Evolutionary conservation across 2,329 filamentous ascomycete species (phyloP), one percentile per base, ranked within the genome.

Genomic region (Podosphaera fusca): DNA sequence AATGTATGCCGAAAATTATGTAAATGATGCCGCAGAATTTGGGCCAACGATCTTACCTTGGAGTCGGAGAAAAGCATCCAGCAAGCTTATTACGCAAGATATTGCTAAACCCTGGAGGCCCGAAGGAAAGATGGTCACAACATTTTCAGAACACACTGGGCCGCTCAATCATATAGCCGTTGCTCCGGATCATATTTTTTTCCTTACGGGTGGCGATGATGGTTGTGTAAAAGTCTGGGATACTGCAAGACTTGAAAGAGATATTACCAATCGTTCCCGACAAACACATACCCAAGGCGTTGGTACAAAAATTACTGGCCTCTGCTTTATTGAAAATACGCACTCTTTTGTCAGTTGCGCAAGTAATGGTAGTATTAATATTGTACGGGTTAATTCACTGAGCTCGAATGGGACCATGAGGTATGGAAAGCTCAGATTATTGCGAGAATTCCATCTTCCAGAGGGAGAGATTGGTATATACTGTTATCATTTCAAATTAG

Each of bases 221-320:
- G 87, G 92, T 2, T 81, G 79, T 5, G 86, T 95, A 58, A 94
- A 87, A 66, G 77, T 98, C 4, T 98, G 92, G 92, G 92, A 98
- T 70, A 84, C 87, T 33, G 82, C 81, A 33, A 79, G 92, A 31
- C 75, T 98, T 5, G 92, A 98, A 70, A 84, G 88, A 50, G 96
- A 95, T 66, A 80, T 96, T 55, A 84, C 86, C 0, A 85, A 94
- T 64, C 80, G 88, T 49, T 88, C 92, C 34, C 78, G 90, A 30
- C 86, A 94, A 66, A 94, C 86, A 0, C 84, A 95, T 70, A 82
- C 76, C 58, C 86, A 95, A 63, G 77, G 76, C 0, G 70, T 78
- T 0, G 84, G 82, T 1, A 77, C 82, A 0, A 84, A 80, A 59
- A 84, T 96, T 2, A 81, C 87, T 35, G 82, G 86, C 12, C 69